A percentile compares a stretch with the other conserved stretches of the same genome.
Conservation (phyloP, 768 basidiomycete genomes). For the Albatrellus ellisii region DNA sequence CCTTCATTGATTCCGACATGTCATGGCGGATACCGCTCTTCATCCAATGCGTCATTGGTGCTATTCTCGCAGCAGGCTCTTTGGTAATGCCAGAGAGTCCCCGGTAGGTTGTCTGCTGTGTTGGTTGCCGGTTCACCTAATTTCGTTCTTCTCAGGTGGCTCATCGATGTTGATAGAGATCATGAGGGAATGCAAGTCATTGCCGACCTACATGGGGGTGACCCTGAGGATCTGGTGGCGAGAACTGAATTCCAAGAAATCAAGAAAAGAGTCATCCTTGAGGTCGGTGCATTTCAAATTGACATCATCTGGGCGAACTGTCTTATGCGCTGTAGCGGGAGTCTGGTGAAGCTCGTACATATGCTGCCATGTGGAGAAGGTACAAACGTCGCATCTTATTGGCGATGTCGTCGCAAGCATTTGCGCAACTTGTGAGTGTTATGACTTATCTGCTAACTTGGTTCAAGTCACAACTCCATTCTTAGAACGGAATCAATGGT, state of each 20-base stretch:
- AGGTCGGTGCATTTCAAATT: constrained; percentile 31
- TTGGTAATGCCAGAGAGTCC: constrained; percentile 86
- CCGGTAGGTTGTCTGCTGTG: too few relatives aligned
- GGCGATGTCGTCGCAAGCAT: constrained; percentile 92
- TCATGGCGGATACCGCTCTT: constrained; percentile 90
- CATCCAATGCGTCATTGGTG: constrained; percentile 80
- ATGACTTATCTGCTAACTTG: background rate
- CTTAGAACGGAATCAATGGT: constrained; percentile 91
- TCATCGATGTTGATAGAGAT: constrained; percentile 80
- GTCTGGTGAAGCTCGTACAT: constrained; percentile 62
- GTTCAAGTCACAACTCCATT: background rate
- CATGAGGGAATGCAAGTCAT: constrained; percentile 76
- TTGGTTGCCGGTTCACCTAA: too few relatives aligned
- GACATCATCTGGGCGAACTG: background rate
- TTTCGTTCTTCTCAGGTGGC: constrained; percentile 42
- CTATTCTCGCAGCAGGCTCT: constrained; percentile 65
- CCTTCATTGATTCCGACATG: constrained; percentile 71
- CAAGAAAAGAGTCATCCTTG: constrained; percentile 61
- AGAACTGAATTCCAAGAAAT: constrained; percentile 84
- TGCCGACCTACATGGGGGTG: constrained; percentile 79
- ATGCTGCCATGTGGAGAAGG: constrained; percentile 71
- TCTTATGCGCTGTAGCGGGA: constrained; percentile 38
- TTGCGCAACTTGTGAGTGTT: constrained; percentile 76
- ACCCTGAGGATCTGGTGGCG: constrained; percentile 53
- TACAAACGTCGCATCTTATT: constrained; percentile 83